Evolutionary conservation across 2,329 filamentous ascomycete genomes (phyloP), one percentile per base, ranked within the genome.

Genomic region (Fusarium agapanthi): DNA sequence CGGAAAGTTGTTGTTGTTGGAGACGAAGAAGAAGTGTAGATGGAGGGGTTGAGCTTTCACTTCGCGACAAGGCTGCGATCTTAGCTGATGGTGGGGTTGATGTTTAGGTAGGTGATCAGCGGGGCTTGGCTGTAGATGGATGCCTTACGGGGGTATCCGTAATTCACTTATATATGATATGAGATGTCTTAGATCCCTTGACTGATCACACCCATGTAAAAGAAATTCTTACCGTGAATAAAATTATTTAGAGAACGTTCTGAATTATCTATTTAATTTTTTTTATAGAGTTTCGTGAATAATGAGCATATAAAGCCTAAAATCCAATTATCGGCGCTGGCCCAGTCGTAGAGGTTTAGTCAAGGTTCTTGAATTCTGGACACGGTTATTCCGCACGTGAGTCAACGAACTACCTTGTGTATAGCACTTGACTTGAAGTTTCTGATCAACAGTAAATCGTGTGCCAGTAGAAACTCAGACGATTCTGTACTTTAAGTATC

Each of bases 21-120:
- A 56, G 47, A 51, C 48, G 50, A 69, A 66, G 61, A 37, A 57
- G 66, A 63, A 63, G 57, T 63, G 57, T 44, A 51, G 75, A 74
- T 76, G 75, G 75, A 77, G 75, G 75, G 75, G 75, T 77, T 73
- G 71, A 74, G 66, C 75, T 76, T 65, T 73, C 69, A 64, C 69
- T 67, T 73, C 59, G 73, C 75, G 75, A 76, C 75, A 65, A 76
- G 75, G 75, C 75, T 76, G 61, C 61, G 73, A 77, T 75, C 65
- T 75, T 73, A 73, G 74, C 60, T 64, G 67, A 72, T 74, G 70
- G 73, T 72, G 73, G 73, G 68, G 73, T 73, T 74, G 28, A 61
- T 58, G 50, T 53, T 69, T 57, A 47, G 48, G 48, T 64, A 47
- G 48, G 43, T 64, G 68, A 61, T 55, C 60, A 65, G 71, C 54